Conservation (phyloP, 306 rosid species). For the Rubus idaeus region DNA sequence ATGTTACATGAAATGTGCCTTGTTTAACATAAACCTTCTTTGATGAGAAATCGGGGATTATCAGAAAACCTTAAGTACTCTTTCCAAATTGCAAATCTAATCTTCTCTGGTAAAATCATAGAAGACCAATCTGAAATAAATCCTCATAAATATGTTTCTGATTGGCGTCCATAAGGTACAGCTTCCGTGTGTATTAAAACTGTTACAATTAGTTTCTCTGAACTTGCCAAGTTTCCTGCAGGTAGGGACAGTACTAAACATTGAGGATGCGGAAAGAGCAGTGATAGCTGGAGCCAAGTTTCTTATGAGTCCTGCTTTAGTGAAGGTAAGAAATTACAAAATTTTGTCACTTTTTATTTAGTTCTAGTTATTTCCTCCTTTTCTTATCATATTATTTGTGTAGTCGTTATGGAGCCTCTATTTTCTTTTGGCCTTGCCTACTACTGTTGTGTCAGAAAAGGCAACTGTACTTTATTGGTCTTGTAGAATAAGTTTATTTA, state of each 20-base stretch:
- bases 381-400: neutral
- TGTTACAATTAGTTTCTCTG: constrained; percentile 21
- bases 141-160: neutral
- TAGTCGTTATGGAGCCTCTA: neutral
- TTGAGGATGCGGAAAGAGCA: constrained; percentile 77
- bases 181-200: neutral
- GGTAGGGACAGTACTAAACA: constrained; percentile 88
- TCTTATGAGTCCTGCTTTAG: constrained; percentile 81
- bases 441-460: neutral
- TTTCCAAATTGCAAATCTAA: neutral
- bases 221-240: constrained; percentile 34
- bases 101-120: neutral
- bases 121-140: neutral
- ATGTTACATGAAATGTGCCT: neutral
- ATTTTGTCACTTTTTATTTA: neutral
- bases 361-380: neutral
- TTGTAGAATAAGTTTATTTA: neutral
- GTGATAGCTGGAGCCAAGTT: constrained; percentile 82
- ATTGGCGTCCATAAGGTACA: neutral
- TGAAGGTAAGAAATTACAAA: constrained; percentile 48
- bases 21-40: neutral
- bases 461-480: neutral
- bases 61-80: neutral
- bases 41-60: neutral
- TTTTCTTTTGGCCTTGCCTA: neutral